Conservation (phyloP, 1,139 yeast species). For the Geotrichum siamense region DNA sequence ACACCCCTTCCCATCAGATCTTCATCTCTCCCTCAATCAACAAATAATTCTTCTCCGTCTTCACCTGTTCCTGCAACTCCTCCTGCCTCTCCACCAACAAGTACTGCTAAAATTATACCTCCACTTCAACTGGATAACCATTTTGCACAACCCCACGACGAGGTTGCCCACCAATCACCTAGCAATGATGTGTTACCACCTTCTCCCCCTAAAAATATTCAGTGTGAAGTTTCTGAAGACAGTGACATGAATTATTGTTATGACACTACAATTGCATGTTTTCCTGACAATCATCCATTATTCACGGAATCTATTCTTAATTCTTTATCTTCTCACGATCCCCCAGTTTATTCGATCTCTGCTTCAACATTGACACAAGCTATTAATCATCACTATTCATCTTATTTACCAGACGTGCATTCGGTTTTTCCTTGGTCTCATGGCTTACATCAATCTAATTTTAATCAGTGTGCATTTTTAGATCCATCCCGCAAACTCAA, state of each 20-base stretch:
- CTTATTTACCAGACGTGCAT: slow-evolving; percentile 59
- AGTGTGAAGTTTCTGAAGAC: slow-evolving; percentile 1
- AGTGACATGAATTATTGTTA: not conserved
- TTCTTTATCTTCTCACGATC: slow-evolving; percentile 7
- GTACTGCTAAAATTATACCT: slow-evolving; percentile 1
- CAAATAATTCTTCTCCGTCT: slow-evolving; percentile 10
- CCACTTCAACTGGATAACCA: slow-evolving; percentile 5
- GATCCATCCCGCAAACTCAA: slow-evolving; percentile 22
- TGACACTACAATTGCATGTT: not conserved
- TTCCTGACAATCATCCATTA: slow-evolving; percentile 10
- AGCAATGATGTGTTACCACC: slow-evolving; percentile 8
- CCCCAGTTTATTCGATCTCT: slow-evolving; percentile 25
- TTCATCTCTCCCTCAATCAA: slow-evolving; percentile 6
- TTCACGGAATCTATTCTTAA: slow-evolving; percentile 1
- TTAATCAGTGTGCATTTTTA: slow-evolving; percentile 31
- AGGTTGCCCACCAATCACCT: slow-evolving; percentile 1
- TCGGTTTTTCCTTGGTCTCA: slow-evolving; percentile 88
- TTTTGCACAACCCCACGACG: not conserved
- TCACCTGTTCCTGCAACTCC: slow-evolving; percentile 20
- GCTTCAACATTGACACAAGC: slow-evolving; percentile 29
- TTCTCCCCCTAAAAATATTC: slow-evolving; percentile 7
- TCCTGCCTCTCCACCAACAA: slow-evolving; percentile 19
- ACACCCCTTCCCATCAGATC: slow-evolving; percentile 9
- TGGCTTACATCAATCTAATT: slow-evolving; percentile 42
- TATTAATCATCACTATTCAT: slow-evolving; percentile 31